Evolutionary conservation across 768 basidiomycete genomes (phyloP), one percentile per base, ranked within the genome.

Genomic region (Rhodosporidiobolus sp.): DNA sequence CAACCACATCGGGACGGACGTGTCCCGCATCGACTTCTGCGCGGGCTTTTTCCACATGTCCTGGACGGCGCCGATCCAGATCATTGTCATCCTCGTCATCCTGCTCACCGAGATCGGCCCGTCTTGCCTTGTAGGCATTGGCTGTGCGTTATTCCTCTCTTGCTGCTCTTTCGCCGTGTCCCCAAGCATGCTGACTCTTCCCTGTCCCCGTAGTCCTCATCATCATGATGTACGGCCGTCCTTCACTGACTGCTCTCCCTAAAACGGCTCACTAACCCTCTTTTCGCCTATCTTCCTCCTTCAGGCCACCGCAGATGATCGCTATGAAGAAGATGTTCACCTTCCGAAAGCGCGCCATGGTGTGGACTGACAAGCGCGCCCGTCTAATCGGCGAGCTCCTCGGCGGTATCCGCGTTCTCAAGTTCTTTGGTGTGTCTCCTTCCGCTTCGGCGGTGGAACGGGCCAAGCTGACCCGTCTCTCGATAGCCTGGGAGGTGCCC

Each of bases 1-100:
- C 73, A 94, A 93, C 75, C 92, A 95, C 82, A 94, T 98, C 71
- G 92, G 91, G 10, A 92, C 90, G 1, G 92, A 94, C 79, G 88
- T 94, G 30, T 92, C 90, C 38, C 86, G 94, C 30, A 90, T 97
- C 79, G 93, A 97, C 79, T 96, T 93, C 77, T 89, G 89, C 84
- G 88, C 28, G 50, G 82, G 50, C 22, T 90, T 88, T 82, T 89
- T 67, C 45, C 70, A 77, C 62, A 70, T 76, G 74, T 83, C 85
- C 28, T 91, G 90, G 88, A 82, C 89, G 2, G 86, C 88, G 6
- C 76, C 70, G 54, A 11, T 22, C n/a, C 59, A 9, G 45, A 85
- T 94, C 82, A 79, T 83, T 26, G 87, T 94, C 59, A 92, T 91
- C 79, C 84, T 94, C 9, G 81, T 87, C 59, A 85, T 94, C 32